Percentiles rank a stretch among this genome's conserved stretches.
phyloP scores from a whole-genome alignment of 202 grass and related monocot genomes.

The Schoenoplectus tabernaemontani region DNA sequence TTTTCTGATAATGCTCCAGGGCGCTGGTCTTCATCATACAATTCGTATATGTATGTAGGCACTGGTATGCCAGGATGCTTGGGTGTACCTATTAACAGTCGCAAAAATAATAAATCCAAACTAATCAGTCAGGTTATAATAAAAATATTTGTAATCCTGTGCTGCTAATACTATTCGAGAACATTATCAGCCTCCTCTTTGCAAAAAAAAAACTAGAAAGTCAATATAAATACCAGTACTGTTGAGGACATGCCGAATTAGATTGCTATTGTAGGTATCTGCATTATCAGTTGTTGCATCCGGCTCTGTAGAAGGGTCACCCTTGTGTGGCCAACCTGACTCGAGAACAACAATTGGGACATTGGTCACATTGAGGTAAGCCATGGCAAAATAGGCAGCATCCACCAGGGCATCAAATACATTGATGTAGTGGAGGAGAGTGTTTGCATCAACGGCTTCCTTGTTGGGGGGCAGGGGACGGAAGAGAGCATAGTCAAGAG shows the following conservation, averaged over 20 bases:
- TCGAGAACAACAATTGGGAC: conserved; percentile 79
- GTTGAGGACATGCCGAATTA: conserved; percentile 92
- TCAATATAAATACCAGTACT: conserved; percentile 39
- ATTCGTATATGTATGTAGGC: conserved; percentile 84
- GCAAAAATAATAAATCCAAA: not conserved
- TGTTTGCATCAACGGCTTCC: conserved; percentile 96
- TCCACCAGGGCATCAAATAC: conserved; percentile 90
- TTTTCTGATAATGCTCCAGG: conserved; percentile 64
- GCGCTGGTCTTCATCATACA: conserved; percentile 81
- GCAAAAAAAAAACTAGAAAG: not conserved
- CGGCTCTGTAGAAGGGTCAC: conserved; percentile 58
- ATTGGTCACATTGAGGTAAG: conserved; percentile 86
- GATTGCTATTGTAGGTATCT: conserved; percentile 92
- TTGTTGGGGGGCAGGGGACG: conserved; percentile 89
- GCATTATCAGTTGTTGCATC: conserved; percentile 89
- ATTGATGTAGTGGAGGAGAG: conserved; percentile 96
- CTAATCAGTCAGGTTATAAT: not conserved
- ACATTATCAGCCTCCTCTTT: not conserved
- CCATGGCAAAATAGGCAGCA: conserved; percentile 95
- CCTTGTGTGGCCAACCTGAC: conserved; percentile 98
- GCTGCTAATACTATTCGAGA: not conserved
- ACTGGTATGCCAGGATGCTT: conserved; percentile 87
- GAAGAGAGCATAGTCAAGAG: conserved; percentile 86
- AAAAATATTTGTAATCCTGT: not conserved
- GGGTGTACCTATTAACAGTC: conserved; percentile 30